These are phyloP conservation scores for Dioscorea dumetorum DNA, from an alignment of 106 monocot genomes.

Conservation along the genomic window DNA sequence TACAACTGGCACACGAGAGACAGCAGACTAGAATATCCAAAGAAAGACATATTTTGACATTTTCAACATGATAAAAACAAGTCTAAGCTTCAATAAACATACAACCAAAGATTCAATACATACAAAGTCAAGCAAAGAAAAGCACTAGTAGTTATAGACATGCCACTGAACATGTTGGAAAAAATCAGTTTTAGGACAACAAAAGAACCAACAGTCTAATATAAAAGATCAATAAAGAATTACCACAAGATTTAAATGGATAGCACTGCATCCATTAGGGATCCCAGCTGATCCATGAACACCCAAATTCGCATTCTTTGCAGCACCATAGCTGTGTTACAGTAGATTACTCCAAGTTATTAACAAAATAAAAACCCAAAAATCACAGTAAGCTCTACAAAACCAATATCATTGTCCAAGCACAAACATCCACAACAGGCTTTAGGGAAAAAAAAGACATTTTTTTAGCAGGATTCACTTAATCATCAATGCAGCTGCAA, in stretches of 20 bases:
- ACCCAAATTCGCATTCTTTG: slow-evolving; percentile 22
- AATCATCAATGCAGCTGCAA: too few relatives aligned
- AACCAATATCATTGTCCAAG: not conserved
- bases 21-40: too few relatives aligned
- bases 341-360: not conserved
- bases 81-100: not conserved
- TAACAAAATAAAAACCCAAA: not conserved
- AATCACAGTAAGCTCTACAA: not conserved
- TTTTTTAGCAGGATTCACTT: not conserved
- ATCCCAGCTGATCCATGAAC: slow-evolving; percentile 28
- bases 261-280: slow-evolving; percentile 52
- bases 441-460: not conserved
- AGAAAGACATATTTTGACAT: too few relatives aligned
- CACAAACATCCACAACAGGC: too few relatives aligned
- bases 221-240: not conserved
- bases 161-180: not conserved
- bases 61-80: not conserved
- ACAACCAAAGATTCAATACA: not conserved
- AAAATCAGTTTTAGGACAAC: not conserved
- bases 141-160: too few relatives aligned
- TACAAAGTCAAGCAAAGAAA: too few relatives aligned
- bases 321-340: slow-evolving; percentile 53
- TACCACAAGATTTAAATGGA: slow-evolving; percentile 96
- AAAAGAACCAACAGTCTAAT: not conserved
- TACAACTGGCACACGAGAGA: too few relatives aligned